Evolutionary conservation across 2,329 filamentous ascomycete genomes (phyloP), one percentile per base, ranked within the genome.

Genomic region (Colletotrichum viniferum): DNA sequence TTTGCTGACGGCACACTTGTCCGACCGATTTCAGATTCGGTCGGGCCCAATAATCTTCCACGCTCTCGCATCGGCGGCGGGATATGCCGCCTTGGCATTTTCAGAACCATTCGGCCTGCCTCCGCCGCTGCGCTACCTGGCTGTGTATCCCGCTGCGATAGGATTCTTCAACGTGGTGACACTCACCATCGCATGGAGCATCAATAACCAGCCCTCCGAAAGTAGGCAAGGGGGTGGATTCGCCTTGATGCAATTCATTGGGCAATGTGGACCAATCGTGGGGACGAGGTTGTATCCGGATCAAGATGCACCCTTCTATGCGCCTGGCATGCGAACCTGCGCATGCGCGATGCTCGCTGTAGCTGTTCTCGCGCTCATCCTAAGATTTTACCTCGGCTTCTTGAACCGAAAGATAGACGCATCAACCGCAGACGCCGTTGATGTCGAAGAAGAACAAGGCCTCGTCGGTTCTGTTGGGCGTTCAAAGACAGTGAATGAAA

Each of bases 151-250:
- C 0, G 95, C 96, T 3, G 90, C 93, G 3, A 87, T 92, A 1
- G 96, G 96, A 5, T 97, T 98, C 84, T 96, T 98, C 87, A 92
- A 91, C 75, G 94, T 95, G 24, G 94, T 98, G 73, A 95, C 95
- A 0, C 89, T 98, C 36, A 93, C 96, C 78, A 94, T 98, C 72
- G 94, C 95, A 3, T 98, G 96, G 96, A 95, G 91, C 43, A 91
- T 98, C 81, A 97, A 98, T 81, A 98, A 98, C 83, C 94, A 97
- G 81, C 86, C 90, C 69, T 92, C 88, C 14, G 91, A 93, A 76
- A 91, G 90, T 67, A 90, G 92, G 8, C 94, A 94, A 78, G 95
- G 95, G 0, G 92, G 92, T 2, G 95, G 94, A 2, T 94, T 98
- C 80, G 95, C 94, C 1, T 88, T 98, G 36, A 83, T 98, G 81